These are phyloP conservation scores for Metschnikowia bowlesiae DNA, from an alignment of 805 yeast species.

Conservation along the genomic window DNA sequence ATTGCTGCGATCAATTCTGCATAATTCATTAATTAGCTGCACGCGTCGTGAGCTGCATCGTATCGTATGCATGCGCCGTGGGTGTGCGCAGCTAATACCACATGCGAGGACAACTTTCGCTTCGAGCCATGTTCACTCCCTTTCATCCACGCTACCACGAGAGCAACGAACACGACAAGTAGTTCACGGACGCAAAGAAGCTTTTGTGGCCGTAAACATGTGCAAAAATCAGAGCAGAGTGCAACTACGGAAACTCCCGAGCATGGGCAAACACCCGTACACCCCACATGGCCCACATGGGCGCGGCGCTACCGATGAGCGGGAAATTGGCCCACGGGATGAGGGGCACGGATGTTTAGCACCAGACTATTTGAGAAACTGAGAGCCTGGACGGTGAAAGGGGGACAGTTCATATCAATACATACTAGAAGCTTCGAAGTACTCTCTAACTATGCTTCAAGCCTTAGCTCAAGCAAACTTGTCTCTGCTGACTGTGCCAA, in stretches of 20 bases:
- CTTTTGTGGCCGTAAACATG: too few species aligned
- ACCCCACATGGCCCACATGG: constrained; percentile 6
- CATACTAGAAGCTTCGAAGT: too few species aligned
- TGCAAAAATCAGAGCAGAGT: neutral
- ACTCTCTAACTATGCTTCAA: too few species aligned
- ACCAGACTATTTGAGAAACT: neutral
- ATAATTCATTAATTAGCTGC: constrained; percentile 2
- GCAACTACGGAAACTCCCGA: neutral
- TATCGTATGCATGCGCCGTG: constrained; percentile 3
- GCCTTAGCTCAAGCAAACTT: neutral
- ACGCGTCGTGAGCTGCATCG: constrained; percentile 3
- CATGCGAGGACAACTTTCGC: neutral
- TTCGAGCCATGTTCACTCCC: neutral
- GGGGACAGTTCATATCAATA: too few species aligned
- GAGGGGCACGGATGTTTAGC: neutral
- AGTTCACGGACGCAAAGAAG: too few species aligned
- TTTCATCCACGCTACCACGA: neutral
- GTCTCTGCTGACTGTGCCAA: constrained; percentile 4
- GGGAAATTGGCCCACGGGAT: constrained; percentile 1
- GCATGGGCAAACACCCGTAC: neutral
- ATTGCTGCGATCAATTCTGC: constrained; percentile 4
- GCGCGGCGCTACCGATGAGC: neutral
- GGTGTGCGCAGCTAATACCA: neutral
- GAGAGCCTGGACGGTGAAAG: too few species aligned
- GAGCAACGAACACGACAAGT: neutral